phyloP scores from a whole-genome alignment of 306 rosid genomes.

The Ormosia emarginata region DNA sequence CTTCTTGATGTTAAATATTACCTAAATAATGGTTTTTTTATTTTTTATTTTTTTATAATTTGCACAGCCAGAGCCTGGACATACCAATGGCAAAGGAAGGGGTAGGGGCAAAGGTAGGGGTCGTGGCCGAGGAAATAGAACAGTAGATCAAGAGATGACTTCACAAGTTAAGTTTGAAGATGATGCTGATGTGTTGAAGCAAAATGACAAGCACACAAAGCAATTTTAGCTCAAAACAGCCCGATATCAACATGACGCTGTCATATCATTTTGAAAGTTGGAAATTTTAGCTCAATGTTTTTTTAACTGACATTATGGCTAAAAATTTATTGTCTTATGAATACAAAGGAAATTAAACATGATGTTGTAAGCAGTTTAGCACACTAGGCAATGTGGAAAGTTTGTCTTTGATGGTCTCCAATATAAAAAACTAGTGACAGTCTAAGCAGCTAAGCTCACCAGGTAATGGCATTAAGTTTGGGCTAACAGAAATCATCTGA shows the following conservation, averaged over 20 bases:
- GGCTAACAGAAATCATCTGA: too few species aligned
- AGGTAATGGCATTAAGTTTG: too few species aligned
- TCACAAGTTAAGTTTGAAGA: constrained; percentile 47
- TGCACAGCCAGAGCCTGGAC: constrained; percentile 48
- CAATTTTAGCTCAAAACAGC: neutral
- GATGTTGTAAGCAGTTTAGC: too few species aligned
- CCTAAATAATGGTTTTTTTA: neutral
- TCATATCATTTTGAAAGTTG: neutral
- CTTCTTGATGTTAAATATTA: neutral
- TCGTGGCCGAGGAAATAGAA: constrained; percentile 52
- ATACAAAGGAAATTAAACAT: too few species aligned
- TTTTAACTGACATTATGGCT: neutral
- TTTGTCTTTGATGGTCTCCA: too few species aligned
- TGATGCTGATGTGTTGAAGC: constrained; percentile 29
- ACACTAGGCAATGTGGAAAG: too few species aligned
- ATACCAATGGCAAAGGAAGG: constrained; percentile 48
- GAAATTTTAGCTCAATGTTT: neutral
- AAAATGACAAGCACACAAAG: constrained; percentile 17
- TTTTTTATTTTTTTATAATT: neutral
- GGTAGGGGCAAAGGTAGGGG: constrained; percentile 83
- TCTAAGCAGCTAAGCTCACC: too few species aligned
- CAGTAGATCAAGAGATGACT: constrained; percentile 43
- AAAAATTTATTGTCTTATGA: neutral
- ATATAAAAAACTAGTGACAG: too few species aligned
- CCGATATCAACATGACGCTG: neutral